These are phyloP conservation scores for Fusarium cicatricum DNA, from an alignment of 2,329 filamentous ascomycete species.

Conservation along the genomic window DNA sequence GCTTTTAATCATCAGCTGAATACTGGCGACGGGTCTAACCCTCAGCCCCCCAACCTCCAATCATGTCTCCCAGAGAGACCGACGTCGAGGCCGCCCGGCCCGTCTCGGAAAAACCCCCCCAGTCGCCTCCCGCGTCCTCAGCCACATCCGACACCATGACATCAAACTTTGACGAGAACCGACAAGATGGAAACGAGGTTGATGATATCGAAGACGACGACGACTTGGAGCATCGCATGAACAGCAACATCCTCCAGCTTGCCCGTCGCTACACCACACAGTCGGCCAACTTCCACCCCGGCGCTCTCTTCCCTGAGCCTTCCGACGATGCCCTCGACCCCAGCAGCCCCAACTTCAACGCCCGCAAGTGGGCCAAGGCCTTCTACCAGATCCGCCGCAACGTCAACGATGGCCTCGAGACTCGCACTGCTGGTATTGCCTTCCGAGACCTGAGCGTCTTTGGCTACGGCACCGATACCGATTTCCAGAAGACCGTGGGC, in stretches of 20 bases:
- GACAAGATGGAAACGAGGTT: too few relatives aligned
- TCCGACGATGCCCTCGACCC: slow-evolving; percentile 47
- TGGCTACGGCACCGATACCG: slow-evolving; percentile 69
- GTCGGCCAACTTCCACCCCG: slow-evolving; percentile 15
- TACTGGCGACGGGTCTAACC: too few relatives aligned
- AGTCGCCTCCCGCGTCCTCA: too few relatives aligned
- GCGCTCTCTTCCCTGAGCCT: slow-evolving; percentile 32
- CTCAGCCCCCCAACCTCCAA: too few relatives aligned
- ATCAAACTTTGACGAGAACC: too few relatives aligned
- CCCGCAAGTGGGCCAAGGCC: slow-evolving; percentile 54
- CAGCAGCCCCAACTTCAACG: slow-evolving; percentile 50
- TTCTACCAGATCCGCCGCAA: slow-evolving; percentile 37
- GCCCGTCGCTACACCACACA: slow-evolving; percentile 22
- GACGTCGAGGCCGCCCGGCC: too few relatives aligned
- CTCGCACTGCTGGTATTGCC: slow-evolving; percentile 67
- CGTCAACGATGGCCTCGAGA: slow-evolving; percentile 55
- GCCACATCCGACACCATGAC: too few relatives aligned
- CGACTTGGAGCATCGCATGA: background rate
- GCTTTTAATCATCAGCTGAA: too few relatives aligned
- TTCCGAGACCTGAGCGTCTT: slow-evolving; percentile 71
- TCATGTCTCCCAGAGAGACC: too few relatives aligned
- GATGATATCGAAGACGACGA: too few relatives aligned
- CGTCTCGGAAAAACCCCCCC: too few relatives aligned
- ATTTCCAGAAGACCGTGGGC: slow-evolving; percentile 71
- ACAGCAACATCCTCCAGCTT: slow-evolving; percentile 17